phyloP scores from a whole-genome alignment of 108 stramenopile genomes.

The Conticribra weissflogii region DNA sequence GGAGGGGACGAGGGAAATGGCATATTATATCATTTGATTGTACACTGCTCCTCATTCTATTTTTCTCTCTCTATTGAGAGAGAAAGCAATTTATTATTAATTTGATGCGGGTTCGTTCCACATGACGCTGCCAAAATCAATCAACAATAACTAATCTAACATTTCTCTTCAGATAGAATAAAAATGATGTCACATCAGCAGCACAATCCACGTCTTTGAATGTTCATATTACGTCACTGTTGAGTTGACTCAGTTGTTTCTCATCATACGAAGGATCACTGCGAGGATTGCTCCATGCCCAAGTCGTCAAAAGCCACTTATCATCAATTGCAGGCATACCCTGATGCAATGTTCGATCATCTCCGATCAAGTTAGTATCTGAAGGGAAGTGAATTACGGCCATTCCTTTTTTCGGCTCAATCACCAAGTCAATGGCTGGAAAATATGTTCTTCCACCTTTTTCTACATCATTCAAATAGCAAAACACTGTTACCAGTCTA shows the following conservation, averaged over 20 bases:
- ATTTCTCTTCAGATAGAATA: too few species aligned
- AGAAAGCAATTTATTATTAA: too few species aligned
- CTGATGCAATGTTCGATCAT: conserved; percentile 50
- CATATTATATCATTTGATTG: too few species aligned
- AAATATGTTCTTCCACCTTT: conserved; percentile 52
- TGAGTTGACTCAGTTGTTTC: neutral
- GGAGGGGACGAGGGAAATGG: too few species aligned
- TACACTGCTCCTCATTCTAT: too few species aligned
- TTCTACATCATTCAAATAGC: conserved; percentile 56
- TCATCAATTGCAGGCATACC: conserved; percentile 52
- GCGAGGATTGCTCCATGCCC: conserved; percentile 51
- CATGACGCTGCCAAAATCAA: too few species aligned
- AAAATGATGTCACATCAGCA: too few species aligned
- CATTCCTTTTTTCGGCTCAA: conserved; percentile 46
- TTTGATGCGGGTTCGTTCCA: too few species aligned
- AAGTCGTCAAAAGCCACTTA: conserved; percentile 55
- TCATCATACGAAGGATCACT: conserved; percentile 10
- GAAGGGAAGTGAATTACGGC: conserved; percentile 59
- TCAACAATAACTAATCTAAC: too few species aligned
- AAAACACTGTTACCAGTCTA: conserved; percentile 53
- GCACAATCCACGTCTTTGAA: too few species aligned
- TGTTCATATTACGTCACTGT: conserved; percentile 11
- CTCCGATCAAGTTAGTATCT: conserved; percentile 40
- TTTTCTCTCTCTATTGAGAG: too few species aligned
- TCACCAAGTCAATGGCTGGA: conserved; percentile 20